These are phyloP conservation scores for Venturia nashicola DNA, from an alignment of 2,329 filamentous ascomycete species.

Conservation along the genomic window DNA sequence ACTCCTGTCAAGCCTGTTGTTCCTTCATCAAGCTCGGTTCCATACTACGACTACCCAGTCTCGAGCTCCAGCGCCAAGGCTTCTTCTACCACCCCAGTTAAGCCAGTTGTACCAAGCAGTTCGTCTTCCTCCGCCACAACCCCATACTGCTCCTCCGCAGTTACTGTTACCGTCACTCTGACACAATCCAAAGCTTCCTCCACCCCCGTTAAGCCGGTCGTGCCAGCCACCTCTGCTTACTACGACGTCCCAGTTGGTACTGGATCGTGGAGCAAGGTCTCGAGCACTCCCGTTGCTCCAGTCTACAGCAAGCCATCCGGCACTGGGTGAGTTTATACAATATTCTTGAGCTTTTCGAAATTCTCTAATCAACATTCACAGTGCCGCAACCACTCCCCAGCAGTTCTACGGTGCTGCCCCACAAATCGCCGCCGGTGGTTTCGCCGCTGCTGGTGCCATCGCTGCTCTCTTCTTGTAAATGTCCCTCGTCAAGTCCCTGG, in stretches of 20 bases:
- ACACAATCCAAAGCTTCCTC: conserved; percentile 6
- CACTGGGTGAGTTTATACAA: conserved; percentile 3
- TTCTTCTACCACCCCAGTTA: not conserved
- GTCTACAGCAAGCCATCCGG: not conserved
- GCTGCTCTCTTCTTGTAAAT: conserved; percentile 9
- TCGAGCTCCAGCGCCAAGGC: not conserved
- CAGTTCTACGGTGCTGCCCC: conserved; percentile 8
- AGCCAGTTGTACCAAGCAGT: not conserved
- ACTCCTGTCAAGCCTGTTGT: not conserved
- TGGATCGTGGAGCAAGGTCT: not conserved
- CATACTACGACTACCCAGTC: not conserved
- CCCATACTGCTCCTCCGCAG: conserved; percentile 3
- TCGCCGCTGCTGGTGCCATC: conserved; percentile 7
- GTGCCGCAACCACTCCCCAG: not conserved
- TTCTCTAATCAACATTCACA: not conserved
- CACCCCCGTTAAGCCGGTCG: not conserved
- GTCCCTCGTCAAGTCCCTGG: conserved; percentile 1
- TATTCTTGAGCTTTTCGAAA: not conserved
- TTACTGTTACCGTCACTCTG: conserved; percentile 6
- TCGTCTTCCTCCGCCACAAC: conserved; percentile 1
- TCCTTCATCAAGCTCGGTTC: not conserved
- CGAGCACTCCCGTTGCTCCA: not conserved
- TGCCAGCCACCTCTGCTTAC: not conserved
- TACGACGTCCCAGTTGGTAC: not conserved
- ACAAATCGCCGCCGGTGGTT: conserved; percentile 1